A percentile compares a stretch with the other conserved stretches of the same genome.
Conservation (phyloP, 495 filamentous ascomycete genomes). For the Geoglossum glabrum region DNA sequence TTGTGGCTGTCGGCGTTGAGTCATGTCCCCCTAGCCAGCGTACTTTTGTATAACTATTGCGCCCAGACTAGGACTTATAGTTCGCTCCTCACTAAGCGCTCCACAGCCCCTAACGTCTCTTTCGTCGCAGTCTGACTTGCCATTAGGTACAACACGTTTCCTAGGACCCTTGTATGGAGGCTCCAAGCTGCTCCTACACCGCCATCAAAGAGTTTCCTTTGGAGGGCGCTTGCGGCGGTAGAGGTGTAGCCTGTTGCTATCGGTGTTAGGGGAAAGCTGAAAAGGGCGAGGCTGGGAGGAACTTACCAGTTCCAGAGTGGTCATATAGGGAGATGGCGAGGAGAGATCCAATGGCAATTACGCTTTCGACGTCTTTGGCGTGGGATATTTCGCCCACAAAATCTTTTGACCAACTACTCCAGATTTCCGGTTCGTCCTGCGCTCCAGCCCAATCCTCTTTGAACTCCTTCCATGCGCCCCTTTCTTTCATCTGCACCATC, state of each 20-base stretch:
- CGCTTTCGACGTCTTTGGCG: conserved; percentile 31
- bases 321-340: conserved; percentile 40
- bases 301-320: conserved; percentile 22
- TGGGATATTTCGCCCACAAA: conserved; percentile 36
- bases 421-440: conserved; percentile 20
- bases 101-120: conserved; percentile 28
- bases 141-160: conserved; percentile 65
- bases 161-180: conserved; percentile 53
- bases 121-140: conserved; percentile 37
- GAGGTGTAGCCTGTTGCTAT: conserved; percentile 38
- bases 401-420: conserved; percentile 47
- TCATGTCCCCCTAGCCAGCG: too few species aligned
- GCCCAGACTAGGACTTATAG: too few species aligned
- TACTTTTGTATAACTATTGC: too few species aligned
- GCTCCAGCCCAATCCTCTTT: conserved; percentile 24
- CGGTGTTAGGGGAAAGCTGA: not conserved
- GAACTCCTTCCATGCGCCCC: conserved; percentile 28
- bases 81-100: conserved; percentile 8
- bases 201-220: conserved; percentile 27
- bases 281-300: not conserved
- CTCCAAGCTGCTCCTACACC: conserved; percentile 26
- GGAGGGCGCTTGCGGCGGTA: conserved; percentile 38
- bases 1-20: too few species aligned
- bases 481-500: conserved; percentile 33
- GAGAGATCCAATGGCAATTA: conserved; percentile 52